Evolutionary conservation across 352 stramenopile genomes (phyloP).

Genomic region (Pythium aristosporum): DNA sequence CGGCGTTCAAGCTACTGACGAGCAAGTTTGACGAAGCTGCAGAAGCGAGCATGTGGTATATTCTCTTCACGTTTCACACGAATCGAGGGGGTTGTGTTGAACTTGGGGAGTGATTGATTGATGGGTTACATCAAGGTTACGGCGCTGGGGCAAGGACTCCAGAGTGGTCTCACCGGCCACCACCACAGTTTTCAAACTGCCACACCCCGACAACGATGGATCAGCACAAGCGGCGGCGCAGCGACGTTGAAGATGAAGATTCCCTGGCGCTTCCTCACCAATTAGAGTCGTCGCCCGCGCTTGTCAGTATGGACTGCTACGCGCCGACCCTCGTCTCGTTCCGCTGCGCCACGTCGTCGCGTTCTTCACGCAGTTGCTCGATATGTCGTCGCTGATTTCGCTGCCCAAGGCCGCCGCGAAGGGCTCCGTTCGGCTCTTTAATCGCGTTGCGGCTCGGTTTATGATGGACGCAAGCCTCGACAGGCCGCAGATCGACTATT

Average conservation of each 20-base stretch:
- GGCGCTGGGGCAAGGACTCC: too few relatives aligned
- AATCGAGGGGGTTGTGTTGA: too few relatives aligned
- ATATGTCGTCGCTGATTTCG: not conserved
- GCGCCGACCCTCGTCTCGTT: not conserved
- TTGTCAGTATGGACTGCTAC: not conserved
- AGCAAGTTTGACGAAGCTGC: not conserved
- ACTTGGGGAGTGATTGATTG: not conserved
- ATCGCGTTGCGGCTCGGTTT: not conserved
- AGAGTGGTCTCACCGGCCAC: too few relatives aligned
- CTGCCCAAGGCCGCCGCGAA: not conserved
- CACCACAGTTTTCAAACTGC: not conserved
- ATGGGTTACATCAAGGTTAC: not conserved
- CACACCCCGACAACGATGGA: not conserved
- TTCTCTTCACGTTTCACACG: not conserved
- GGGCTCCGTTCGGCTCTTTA: not conserved
- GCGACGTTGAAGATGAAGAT: not conserved
- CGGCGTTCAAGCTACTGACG: not conserved
- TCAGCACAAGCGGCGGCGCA: not conserved
- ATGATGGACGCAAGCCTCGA: not conserved
- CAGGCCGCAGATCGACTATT: not conserved
- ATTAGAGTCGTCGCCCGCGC: not conserved
- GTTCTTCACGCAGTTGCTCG: conserved; percentile 5
- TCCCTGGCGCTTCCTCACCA: not conserved
- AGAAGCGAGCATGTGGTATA: too few relatives aligned
- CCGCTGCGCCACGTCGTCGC: not conserved